phyloP scores from a whole-genome alignment of 1,284 basidiomycete species.

The Rhodotorula mucilaginosa region DNA sequence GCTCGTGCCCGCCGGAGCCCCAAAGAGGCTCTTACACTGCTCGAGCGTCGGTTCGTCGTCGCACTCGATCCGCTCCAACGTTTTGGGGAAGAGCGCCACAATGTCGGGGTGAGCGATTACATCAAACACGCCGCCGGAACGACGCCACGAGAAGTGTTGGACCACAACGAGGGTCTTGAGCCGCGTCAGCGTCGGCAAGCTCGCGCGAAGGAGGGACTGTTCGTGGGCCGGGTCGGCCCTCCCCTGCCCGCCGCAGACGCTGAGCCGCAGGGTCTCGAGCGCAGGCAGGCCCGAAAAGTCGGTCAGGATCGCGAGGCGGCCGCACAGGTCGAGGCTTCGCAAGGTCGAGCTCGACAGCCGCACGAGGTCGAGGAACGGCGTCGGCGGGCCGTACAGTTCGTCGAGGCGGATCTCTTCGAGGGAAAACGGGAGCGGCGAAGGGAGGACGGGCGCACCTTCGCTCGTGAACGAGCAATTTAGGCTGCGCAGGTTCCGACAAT shows the following conservation, averaged over 20 bases:
- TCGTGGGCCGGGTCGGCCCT: background rate
- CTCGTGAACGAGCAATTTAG: background rate
- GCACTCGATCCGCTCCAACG: background rate
- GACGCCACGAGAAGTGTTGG: background rate
- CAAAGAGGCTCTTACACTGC: background rate
- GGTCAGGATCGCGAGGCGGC: background rate
- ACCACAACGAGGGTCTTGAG: background rate
- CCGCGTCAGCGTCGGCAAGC: background rate
- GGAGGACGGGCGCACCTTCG: background rate
- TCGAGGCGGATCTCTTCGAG: background rate
- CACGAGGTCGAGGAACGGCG: background rate
- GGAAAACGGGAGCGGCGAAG: background rate
- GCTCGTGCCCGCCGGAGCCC: background rate
- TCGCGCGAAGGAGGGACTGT: background rate
- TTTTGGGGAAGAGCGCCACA: background rate
- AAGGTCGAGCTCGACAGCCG: background rate
- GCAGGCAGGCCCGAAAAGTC: background rate
- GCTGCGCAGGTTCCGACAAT: background rate
- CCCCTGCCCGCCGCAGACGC: background rate
- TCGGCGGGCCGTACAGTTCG: background rate
- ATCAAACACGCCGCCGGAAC: background rate
- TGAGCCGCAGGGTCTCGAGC: background rate
- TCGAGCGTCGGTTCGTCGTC: background rate
- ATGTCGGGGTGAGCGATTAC: background rate
- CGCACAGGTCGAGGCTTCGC: background rate